Evolutionary conservation across 2,329 filamentous ascomycete species (phyloP).

Genomic region (Endoconidiophora laricicola): DNA sequence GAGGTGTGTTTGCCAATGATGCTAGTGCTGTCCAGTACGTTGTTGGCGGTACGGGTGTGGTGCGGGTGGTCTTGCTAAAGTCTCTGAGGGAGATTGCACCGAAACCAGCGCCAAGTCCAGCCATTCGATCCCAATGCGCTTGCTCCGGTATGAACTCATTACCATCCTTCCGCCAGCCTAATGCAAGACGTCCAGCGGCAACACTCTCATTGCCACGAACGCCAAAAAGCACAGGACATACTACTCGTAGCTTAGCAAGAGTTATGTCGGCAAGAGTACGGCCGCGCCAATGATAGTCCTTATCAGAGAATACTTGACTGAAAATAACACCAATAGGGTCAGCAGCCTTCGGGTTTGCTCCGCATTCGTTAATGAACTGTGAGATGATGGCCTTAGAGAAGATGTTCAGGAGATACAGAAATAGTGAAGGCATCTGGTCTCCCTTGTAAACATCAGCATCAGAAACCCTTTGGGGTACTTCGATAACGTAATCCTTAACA

Average conservation of each 20-base stretch:
- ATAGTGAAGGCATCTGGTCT: constrained; percentile 40
- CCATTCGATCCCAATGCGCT: constrained; percentile 67
- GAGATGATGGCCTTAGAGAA: constrained; percentile 57
- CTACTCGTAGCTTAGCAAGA: constrained; percentile 64
- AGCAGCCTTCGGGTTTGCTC: constrained; percentile 46
- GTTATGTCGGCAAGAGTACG: constrained; percentile 64
- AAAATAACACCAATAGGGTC: constrained; percentile 67
- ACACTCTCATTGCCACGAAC: constrained; percentile 61
- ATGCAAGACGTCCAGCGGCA: constrained; percentile 42
- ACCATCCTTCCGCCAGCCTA: constrained; percentile 57
- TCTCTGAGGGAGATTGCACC: constrained; percentile 70
- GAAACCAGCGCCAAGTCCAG: constrained; percentile 68
- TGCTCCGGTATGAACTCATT: constrained; percentile 49
- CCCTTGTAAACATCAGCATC: constrained; percentile 33
- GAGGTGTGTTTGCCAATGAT: constrained; percentile 58
- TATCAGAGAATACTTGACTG: constrained; percentile 56
- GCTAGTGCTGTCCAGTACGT: constrained; percentile 74
- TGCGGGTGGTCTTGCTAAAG: constrained; percentile 51
- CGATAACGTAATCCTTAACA: constrained; percentile 35
- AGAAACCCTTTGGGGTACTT: constrained; percentile 29
- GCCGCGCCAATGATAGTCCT: constrained; percentile 50
- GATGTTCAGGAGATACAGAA: constrained; percentile 62
- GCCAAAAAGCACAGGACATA: constrained; percentile 76
- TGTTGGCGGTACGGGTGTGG: constrained; percentile 59
- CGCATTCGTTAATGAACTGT: constrained; percentile 52